Evolutionary conservation across 2,329 filamentous ascomycete species (phyloP).

Genomic region (Colletotrichum lupini): DNA sequence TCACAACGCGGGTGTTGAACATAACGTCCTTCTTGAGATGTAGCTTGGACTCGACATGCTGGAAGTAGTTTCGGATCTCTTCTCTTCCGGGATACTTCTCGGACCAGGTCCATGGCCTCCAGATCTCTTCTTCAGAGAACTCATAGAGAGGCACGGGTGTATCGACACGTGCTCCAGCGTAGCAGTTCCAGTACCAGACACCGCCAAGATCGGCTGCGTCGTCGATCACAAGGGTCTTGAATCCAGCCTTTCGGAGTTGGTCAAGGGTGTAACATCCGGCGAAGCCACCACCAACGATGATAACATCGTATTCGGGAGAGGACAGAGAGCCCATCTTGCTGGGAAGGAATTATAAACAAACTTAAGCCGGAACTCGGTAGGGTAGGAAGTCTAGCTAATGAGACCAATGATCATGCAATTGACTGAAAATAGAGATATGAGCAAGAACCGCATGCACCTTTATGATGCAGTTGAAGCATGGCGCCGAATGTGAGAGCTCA

Average conservation of each 20-base stretch:
- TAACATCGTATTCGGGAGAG: too few species aligned
- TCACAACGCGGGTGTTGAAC: conserved; percentile 53
- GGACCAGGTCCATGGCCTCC: conserved; percentile 53
- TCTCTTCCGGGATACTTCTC: conserved; percentile 44
- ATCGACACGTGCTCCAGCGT: conserved; percentile 51
- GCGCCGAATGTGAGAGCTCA: not conserved
- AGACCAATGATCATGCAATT: not conserved
- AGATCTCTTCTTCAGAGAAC: conserved; percentile 44
- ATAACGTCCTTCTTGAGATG: conserved; percentile 52
- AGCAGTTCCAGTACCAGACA: conserved; percentile 51
- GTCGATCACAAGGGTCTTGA: too few species aligned
- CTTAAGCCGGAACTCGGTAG: too few species aligned
- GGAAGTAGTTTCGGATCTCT: conserved; percentile 55
- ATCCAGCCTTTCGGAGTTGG: too few species aligned
- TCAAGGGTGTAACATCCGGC: too few species aligned
- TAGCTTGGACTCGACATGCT: conserved; percentile 53
- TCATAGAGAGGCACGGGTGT: conserved; percentile 42
- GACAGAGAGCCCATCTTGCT: too few species aligned
- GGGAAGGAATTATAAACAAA: too few species aligned
- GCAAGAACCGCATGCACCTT: not conserved
- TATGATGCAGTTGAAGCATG: not conserved
- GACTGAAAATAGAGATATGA: not conserved
- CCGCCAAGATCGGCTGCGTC: conserved; percentile 34
- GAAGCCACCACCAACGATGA: too few species aligned
- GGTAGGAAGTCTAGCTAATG: not conserved